Evolutionary conservation across 148 eudicot species (phyloP).

Genomic region (Chenopodium berlandieri): DNA sequence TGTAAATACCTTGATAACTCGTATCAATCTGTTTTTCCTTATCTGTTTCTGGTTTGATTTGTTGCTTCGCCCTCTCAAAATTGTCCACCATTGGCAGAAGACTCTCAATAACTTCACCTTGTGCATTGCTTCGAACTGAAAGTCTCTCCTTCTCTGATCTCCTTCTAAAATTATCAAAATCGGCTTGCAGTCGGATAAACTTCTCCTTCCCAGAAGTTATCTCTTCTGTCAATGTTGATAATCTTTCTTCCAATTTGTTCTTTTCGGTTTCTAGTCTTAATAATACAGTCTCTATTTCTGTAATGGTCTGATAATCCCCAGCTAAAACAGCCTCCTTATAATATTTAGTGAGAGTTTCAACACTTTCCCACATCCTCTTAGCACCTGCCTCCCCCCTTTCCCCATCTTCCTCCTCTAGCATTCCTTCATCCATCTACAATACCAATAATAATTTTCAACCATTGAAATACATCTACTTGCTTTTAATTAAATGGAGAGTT

Average conservation of each 20-base stretch:
- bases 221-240: conserved; percentile 50
- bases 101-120: conserved; percentile 85
- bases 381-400: conserved; percentile 31
- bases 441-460: not conserved
- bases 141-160: conserved; percentile 83
- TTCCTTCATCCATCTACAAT: conserved; percentile 24
- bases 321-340: conserved; percentile 70
- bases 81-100: conserved; percentile 92
- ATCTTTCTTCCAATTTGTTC: conserved; percentile 49
- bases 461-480: not conserved
- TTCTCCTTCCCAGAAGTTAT: conserved; percentile 71
- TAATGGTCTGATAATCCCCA: conserved; percentile 49
- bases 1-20: conserved; percentile 95
- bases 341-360: conserved; percentile 49
- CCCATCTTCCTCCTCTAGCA: conserved; percentile 30
- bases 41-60: conserved; percentile 67
- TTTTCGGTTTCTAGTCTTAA: conserved; percentile 56
- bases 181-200: conserved; percentile 79
- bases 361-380: conserved; percentile 23
- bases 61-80: conserved; percentile 90
- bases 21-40: conserved; percentile 80
- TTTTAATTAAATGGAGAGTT: not conserved
- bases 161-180: conserved; percentile 90
- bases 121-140: conserved; percentile 60
- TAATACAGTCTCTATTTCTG: conserved; percentile 59